Evolutionary conservation across 345 rosid genomes (phyloP), one percentile per base, ranked within the genome.

Genomic region (Eucalyptus leucophloia): DNA sequence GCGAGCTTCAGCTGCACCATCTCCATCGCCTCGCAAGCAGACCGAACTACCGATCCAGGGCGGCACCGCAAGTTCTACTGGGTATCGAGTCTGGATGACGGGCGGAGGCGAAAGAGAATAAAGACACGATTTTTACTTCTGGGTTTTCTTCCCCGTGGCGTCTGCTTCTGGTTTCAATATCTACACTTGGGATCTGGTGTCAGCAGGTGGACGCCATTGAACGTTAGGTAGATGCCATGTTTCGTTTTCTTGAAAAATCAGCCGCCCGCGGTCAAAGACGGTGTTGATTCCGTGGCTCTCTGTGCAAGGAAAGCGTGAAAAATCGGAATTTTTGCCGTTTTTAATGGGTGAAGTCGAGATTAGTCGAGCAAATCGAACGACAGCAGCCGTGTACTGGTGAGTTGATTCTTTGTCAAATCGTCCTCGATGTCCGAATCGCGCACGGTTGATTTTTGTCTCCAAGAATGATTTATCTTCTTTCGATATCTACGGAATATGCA

Each of bases 391-490:
- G 40, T 16, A 65, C 77, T 65, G 17, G 72, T 30, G 19, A 16
- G 40, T 4, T 0, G 21, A 16, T n/a, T n/a, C 77, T 4, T 3
- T 0, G 40, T 0, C 77, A 65, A 16, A 65, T 65, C 77, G 21
- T n/a, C 40, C 1, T 4, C 4, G 6, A 32, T n/a, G 40, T 65
- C 77, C 77, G 77, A 65, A 65, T 65, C 77, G 34, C 40, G 37
- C 21, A 15, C 40, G 77, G 28, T 65, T 15, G 77, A 65, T 65
- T 65, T 62, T 65, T 62, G 77, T 15, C 21, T 65, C 40, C 40
- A 7, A 4, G 37, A 65, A 1, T n/a, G 0, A n/a, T 0, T 65
- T n/a, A 15, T 65, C 21, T n/a, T 15, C 19, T 1, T 6, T n/a
- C 21, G 69, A 16, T 65, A 16, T 32, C 37, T 13, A 62, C 32